phyloP scores from a whole-genome alignment of 768 basidiomycete genomes.

The Piloderma croceum region DNA sequence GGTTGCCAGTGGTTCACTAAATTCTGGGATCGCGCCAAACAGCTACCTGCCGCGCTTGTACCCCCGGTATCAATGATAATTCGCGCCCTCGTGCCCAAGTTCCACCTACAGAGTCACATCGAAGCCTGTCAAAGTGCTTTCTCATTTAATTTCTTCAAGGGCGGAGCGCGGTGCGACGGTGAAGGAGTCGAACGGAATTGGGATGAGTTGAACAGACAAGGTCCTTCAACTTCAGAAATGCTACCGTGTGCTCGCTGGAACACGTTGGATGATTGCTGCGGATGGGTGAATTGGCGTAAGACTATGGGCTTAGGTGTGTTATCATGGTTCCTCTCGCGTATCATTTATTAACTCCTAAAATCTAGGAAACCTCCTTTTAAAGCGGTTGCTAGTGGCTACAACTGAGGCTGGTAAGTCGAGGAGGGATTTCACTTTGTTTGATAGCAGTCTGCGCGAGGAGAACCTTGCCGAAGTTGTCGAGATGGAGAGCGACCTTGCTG shows the following conservation, averaged over 20 bases:
- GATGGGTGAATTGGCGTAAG: slow-evolving; percentile 26
- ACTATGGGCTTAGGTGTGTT: slow-evolving; percentile 16
- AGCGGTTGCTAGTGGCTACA: neutral
- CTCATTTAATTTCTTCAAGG: neutral
- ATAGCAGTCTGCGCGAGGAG: neutral
- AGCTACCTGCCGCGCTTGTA: neutral
- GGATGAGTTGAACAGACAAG: neutral
- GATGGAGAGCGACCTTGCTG: slow-evolving; percentile 13
- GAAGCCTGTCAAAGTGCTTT: neutral
- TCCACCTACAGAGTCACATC: neutral
- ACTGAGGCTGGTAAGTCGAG: neutral
- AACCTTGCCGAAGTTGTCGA: neutral
- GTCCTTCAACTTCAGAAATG: neutral
- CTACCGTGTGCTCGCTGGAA: neutral
- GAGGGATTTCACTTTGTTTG: neutral
- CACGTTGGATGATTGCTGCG: slow-evolving; percentile 3
- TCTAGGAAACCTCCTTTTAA: neutral
- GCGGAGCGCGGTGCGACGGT: neutral
- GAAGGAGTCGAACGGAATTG: neutral
- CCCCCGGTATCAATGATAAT: neutral
- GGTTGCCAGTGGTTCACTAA: neutral
- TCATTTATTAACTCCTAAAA: neutral
- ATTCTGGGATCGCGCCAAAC: neutral
- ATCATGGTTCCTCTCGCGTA: neutral
- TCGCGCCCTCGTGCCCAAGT: neutral